Percentiles rank a stretch among this genome's conserved stretches.
Conservation (phyloP, 202 grass and related monocot genomes). For the Panicum virgatum region DNA sequence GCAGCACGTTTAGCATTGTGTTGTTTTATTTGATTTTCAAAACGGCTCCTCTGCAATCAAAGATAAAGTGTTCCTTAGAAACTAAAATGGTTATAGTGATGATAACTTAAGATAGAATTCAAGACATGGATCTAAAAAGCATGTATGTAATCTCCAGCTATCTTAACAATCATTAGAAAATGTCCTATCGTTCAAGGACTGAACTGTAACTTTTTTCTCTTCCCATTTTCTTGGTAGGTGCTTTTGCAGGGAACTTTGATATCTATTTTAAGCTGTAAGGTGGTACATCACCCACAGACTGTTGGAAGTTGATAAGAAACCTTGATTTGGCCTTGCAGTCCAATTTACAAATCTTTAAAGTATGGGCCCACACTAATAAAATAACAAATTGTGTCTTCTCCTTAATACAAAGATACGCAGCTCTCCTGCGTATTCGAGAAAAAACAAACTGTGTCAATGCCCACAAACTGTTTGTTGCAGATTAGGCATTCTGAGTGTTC, state of each 20-base stretch:
- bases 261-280: not conserved
- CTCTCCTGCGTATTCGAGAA: too few species aligned
- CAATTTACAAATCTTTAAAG: slow-evolving; percentile 5
- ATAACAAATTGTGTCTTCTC: too few species aligned
- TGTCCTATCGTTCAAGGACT: not conserved
- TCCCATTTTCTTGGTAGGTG: not conserved
- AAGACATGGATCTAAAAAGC: slow-evolving; percentile 14
- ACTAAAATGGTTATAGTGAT: not conserved
- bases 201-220: not conserved
- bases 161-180: slow-evolving; percentile 5
- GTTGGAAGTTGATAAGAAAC: slow-evolving; percentile 1
- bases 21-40: slow-evolving; percentile 94
- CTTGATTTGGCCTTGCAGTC: not conserved
- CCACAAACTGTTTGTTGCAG: not conserved
- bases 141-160: slow-evolving; percentile 1
- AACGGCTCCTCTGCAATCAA: slow-evolving; percentile 74
- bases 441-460: not conserved
- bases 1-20: slow-evolving; percentile 80
- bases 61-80: slow-evolving; percentile 16
- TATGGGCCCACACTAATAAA: slow-evolving; percentile 2
- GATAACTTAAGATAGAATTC: not conserved
- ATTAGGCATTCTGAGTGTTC: slow-evolving; percentile 17
- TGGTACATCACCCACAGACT: not conserved
- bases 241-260: not conserved
- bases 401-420: too few species aligned